Base-by-base conservation (phyloP, 805 yeast species). In the Lipomyces mesembrius region DNA sequence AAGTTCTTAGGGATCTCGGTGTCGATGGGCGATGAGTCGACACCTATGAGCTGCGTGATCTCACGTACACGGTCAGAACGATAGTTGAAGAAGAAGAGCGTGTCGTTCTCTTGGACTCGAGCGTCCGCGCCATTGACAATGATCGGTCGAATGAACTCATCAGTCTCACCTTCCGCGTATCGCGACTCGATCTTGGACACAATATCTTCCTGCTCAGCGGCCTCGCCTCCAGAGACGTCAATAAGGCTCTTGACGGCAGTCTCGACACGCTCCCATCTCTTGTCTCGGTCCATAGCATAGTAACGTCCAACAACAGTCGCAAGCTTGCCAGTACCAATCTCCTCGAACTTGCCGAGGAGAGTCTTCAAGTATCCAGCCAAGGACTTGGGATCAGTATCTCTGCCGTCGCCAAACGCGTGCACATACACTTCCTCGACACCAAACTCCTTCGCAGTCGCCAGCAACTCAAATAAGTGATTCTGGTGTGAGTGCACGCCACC, bases 11-110 rank as follows among this genome's bases (percentile, higher is more conserved):
- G 73, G 54, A 71, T 70, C 61, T 57, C 62, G 51, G 71, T 66
- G 43, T 69, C 72, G 61, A 71, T 65, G 25, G 73, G 71, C 57
- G 73, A 69, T 46, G 73, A 70, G 60, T 69, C 72, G 20, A 71
- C 74, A n/a, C 74, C 74, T 6, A 71, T 62, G 43, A 71, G 63
- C 62, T 71, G 72, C 17, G 74, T 71, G 64, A 71, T 66, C 57
- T 71, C 72, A n/a, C 74, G 74, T 29, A 67, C 71, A 34, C 73
- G 73, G 65, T 71, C 73, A 22, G 73, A 71, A n/a, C 73, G 72
- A 62, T 71, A 71, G 64, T 71, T 71, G 69, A 71, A 71, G 65
- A 71, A 69, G 60, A 71, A 71, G 51, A 71, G 60, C 27, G 73
- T 62, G 62, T 71, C 73, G 57, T 61, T 52, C 53, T 43, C 73